phyloP scores from a whole-genome alignment of 176 grass and related monocot species.

The Carex myosuroides region DNA sequence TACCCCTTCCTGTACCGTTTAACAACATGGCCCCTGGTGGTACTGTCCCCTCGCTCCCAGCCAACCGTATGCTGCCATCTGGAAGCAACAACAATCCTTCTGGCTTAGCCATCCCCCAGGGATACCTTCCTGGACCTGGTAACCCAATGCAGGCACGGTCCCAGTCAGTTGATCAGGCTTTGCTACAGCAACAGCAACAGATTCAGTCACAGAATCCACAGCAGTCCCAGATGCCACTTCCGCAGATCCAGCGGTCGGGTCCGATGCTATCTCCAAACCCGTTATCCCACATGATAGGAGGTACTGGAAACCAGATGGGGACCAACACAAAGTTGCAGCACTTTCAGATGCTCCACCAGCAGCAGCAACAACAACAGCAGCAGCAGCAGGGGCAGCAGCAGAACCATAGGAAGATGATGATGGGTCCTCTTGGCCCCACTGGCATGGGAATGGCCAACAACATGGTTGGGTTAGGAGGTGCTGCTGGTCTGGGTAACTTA shows the following conservation, averaged over 20 bases:
- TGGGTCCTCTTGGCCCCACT: conserved; percentile 46
- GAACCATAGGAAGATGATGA: conserved; percentile 71
- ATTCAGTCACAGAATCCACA: conserved; percentile 61
- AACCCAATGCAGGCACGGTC: conserved; percentile 47
- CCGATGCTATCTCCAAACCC: conserved; percentile 49
- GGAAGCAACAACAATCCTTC: conserved; percentile 45
- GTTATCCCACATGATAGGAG: conserved; percentile 65
- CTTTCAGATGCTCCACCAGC: conserved; percentile 31
- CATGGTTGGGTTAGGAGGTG: conserved; percentile 37
- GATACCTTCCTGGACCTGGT: conserved; percentile 46
- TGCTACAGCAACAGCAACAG: conserved; percentile 52
- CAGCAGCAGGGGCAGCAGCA: conserved; percentile 49
- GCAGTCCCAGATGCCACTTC: conserved; percentile 50
- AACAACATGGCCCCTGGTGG: conserved; percentile 47
- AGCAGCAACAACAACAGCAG: conserved; percentile 59
- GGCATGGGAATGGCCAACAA: conserved; percentile 74
- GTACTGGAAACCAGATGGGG: conserved; percentile 47
- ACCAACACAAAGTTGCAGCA: conserved; percentile 45
- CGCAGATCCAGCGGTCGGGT: conserved; percentile 61
- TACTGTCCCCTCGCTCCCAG: conserved; percentile 48
- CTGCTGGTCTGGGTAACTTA: conserved; percentile 48
- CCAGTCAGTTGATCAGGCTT: conserved; percentile 64
- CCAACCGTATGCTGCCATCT: conserved; percentile 57
- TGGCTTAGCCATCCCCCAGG: conserved; percentile 47
- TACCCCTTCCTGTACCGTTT: conserved; percentile 23